Base-by-base conservation (phyloP, 805 yeast species). In the Candida anglica region DNA sequence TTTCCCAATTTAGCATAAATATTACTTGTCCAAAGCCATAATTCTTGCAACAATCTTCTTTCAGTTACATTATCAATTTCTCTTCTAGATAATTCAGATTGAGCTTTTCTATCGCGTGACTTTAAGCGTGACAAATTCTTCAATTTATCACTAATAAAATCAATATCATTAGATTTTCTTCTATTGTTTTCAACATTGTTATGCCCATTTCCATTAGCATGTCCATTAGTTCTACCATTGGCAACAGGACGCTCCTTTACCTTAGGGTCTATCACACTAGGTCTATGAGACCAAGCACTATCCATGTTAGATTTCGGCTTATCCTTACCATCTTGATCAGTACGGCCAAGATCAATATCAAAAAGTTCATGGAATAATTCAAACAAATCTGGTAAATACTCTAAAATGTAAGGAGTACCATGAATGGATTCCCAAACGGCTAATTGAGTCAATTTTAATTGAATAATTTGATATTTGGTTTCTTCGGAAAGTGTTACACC, bases 11-110 rank as follows among this genome's bases (percentile, higher is more conserved):
- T 72, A 46, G 73, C 60, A 50, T 86, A 87, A 18, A 86, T 59
- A 23, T 71, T 69, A 0, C 87, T 71, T 0, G 86, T 70, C 75
- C 87, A 76, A 32, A 88, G 53, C 96, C 96, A 88, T 16, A 86
- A 49, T 21, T 68, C 66, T 46, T 80, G 86, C 29, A 79, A 50
- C 7, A 77, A 47, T 16, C 46, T 53, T 29, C 62, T 58, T 27
- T 69, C 75, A 8, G 32, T 19, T 8, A 32, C 15, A 22, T 18
- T 20, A 8, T 15, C 32, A 4, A 6, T 7, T 7, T 11, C n/a
- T 14, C 26, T 23, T 23, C n/a, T 11, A 6, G 17, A 4, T 15
- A 9, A 15, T 20, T 20, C 11, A 19, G 21, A n/a, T n/a, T n/a
- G n/a, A n/a, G n/a, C n/a, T n/a, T n/a, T n/a, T n/a, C n/a, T n/a